These are phyloP conservation scores for Toxoplasma gondii DNA, from an alignment of 169 alveolate species.

Conservation along the genomic window DNA sequence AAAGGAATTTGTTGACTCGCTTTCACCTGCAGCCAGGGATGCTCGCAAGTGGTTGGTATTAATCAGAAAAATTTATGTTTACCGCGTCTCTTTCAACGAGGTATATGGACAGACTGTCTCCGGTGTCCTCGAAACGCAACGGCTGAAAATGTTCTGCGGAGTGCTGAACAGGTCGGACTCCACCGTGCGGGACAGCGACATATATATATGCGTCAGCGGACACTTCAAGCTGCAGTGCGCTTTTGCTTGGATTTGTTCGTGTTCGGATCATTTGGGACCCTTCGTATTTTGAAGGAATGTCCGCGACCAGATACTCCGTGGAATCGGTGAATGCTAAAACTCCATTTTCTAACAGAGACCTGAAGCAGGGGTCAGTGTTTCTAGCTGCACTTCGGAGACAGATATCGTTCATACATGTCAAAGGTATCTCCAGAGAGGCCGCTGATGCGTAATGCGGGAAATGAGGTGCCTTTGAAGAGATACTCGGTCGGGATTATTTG, in stretches of 20 bases:
- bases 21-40: not conserved
- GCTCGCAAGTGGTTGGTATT: not conserved
- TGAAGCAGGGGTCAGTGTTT: not conserved
- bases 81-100: not conserved
- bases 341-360: conserved; percentile 85
- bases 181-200: not conserved
- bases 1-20: not conserved
- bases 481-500: conserved; percentile 81
- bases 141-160: not conserved
- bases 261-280: conserved; percentile 76
- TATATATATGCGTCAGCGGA: not conserved
- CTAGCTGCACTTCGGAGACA: not conserved
- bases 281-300: conserved; percentile 83
- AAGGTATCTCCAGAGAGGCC: conserved; percentile 86
- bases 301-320: conserved; percentile 79
- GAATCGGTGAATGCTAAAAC: conserved; percentile 84
- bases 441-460: conserved; percentile 78
- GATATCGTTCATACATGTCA: conserved; percentile 70
- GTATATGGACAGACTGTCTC: not conserved
- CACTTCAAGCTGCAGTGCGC: not conserved
- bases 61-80: not conserved
- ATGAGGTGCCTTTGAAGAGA: conserved; percentile 83
- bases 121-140: not conserved
- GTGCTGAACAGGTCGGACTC: not conserved
- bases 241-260: conserved; percentile 33